Base-by-base conservation (phyloP, 768 basidiomycete species). In the Naganishia vaughanmartiniae region DNA sequence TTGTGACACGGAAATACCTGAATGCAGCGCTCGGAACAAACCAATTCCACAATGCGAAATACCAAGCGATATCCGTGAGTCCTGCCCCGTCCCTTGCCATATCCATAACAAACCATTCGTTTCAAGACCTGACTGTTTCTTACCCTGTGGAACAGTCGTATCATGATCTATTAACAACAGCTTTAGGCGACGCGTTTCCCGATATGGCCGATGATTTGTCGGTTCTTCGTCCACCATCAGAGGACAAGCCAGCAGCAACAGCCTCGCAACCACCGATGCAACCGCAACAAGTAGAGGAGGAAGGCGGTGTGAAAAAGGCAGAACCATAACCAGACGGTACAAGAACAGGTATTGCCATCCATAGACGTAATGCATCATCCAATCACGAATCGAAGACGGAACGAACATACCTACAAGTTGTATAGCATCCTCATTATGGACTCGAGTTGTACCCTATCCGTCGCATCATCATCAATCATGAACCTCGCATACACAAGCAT, bases 11-110 rank as follows among this genome's bases (percentile, higher is more conserved):
- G n/a, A 66, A 54, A 39, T 51, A 51, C 53, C 48, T 66, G 5
- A 51, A 66, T 31, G 65, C 46, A 54, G 53, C 65, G 2, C 48
- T 66, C 11, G 65, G 48, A 31, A 54, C 46, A 17, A 66, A 66
- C 54, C 65, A 66, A 24, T 51, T 66, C 53, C 65, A 66, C 31
- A 66, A 66, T 21, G 65, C 48, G 34, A 51, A 54, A 19, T 34
- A 53, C 26, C 48, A 66, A 42, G 65, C 65, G 10, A 2, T 66
- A 34, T 31, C 46, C 5, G 65, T 66, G 19, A 9, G 65, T 28
- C 19, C n/a, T 19, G 2, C 34, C 9, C 17, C 24, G 4, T n/a
- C 10, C 48, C 26, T 54, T 30, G 11, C 4, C 42, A 6, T 65
- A 17, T 28, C 42, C 17, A 46, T 36, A 19, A 2, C 10, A n/a